Evolutionary conservation across 2,329 filamentous ascomycete genomes (phyloP), one percentile per base, ranked within the genome.

Genomic region (Rutstroemia sp.): DNA sequence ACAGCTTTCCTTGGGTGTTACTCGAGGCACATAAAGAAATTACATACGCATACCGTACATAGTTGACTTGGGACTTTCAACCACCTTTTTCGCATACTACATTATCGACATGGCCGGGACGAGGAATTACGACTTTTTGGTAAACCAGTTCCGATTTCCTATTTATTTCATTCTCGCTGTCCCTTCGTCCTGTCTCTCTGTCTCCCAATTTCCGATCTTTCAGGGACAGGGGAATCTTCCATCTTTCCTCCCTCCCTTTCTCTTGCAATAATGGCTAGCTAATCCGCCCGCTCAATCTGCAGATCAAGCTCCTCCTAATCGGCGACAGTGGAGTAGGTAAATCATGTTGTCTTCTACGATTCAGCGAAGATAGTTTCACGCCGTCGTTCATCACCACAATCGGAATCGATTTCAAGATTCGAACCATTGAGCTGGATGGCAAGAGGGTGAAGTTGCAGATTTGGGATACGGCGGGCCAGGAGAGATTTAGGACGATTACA

Each of bases 381-480:
- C 94, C 97, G 78, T 96, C 91, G 73, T 99, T 97, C 82, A 99
- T 99, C 78, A 97, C 94, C 61, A 99, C 94, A 61, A 99, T 99
- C 75, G 94, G 94, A 66, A 97, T 99, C 78, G 94, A 99, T 77
- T 99, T 99, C 80, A 99, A 99, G 82, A 99, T 99, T 72, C 84
- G 94, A 65, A 99, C 94, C 63, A 99, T 99, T 76, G 94, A 99
- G 77, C 81, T 99, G 66, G 94, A 99, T 76, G 92, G 92, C 72
- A 99, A 99, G 83, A 84, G 92, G 61, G 94, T 99, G 69, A 99
- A 99, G 81, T 78, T 99, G 72, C 94, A 99, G 79, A 99, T 99
- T 76, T 99, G 94, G 94, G 94, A 99, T 71, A 99, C 94, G 25
- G 94, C 94, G 54, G 94, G 94, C 55, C 94, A 99, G 75, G 94